phyloP scores from a whole-genome alignment of 192 early-diverging fungal species.

The Geranomyces michiganensis region DNA sequence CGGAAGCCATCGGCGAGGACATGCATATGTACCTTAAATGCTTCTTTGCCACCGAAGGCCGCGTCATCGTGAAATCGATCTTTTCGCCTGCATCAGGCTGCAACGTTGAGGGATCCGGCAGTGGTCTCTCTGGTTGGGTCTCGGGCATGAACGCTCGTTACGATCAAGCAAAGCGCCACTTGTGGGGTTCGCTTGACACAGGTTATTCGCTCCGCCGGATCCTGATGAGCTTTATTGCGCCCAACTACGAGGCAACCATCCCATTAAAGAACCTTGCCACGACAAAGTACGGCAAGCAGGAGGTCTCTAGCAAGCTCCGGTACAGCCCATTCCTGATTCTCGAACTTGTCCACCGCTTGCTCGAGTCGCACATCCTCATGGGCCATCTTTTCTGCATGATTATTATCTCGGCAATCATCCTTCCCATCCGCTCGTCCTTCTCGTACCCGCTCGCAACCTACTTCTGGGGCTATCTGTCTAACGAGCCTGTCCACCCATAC shows the following conservation, averaged over 20 bases:
- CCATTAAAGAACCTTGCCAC: conserved; percentile 32
- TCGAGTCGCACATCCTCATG: conserved; percentile 57
- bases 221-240: conserved; percentile 32
- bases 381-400: conserved; percentile 48
- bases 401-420: conserved; percentile 40
- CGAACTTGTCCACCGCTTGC: conserved; percentile 44
- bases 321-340: conserved; percentile 9
- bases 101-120: conserved; percentile 63
- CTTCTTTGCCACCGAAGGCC: conserved; percentile 72
- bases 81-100: conserved; percentile 69
- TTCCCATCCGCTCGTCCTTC: conserved; percentile 33
- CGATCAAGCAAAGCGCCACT: conserved; percentile 72
- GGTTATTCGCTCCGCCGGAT: conserved; percentile 58
- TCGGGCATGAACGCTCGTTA: conserved; percentile 62
- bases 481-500: conserved; percentile 38
- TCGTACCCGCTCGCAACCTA: conserved; percentile 25
- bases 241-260: conserved; percentile 33
- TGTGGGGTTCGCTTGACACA: conserved; percentile 74
- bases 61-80: conserved; percentile 68
- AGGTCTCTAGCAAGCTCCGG: conserved; percentile 16
- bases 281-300: conserved; percentile 40
- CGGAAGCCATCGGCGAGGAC: conserved; percentile 81
- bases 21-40: conserved; percentile 84
- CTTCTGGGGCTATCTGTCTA: conserved; percentile 33
- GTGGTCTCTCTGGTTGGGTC: conserved; percentile 53